Evolutionary conservation across 1,139 yeast genomes (phyloP).

Genomic region (Arxiozyma heterogenica): DNA sequence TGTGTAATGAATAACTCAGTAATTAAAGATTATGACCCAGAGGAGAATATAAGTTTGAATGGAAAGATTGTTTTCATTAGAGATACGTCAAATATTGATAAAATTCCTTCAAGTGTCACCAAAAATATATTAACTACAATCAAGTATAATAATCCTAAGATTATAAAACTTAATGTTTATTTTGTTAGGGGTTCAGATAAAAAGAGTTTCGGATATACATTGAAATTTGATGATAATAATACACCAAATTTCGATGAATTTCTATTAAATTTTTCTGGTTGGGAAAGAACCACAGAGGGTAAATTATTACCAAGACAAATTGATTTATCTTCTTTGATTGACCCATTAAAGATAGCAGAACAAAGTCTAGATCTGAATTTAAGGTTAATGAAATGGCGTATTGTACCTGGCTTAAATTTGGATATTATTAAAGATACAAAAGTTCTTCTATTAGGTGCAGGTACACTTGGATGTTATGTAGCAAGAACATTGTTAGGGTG

Average conservation of each 20-base stretch:
- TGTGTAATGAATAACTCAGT: constrained; percentile 17
- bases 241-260: not conserved
- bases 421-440: constrained; percentile 51
- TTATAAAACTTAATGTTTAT: constrained; percentile 35
- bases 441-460: constrained; percentile 84
- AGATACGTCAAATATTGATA: constrained; percentile 47
- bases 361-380: constrained; percentile 89
- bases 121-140: constrained; percentile 59
- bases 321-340: constrained; percentile 68
- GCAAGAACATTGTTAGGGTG: constrained; percentile 81
- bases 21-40: constrained; percentile 14
- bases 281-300: constrained; percentile 77
- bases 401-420: constrained; percentile 72
- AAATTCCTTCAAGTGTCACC: constrained; percentile 51
- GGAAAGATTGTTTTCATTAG: constrained; percentile 49
- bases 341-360: constrained; percentile 73
- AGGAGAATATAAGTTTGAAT: constrained; percentile 37
- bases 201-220: constrained; percentile 21
- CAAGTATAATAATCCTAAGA: constrained; percentile 33
- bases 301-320: constrained; percentile 75
- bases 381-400: constrained; percentile 93
- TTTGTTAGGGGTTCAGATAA: constrained; percentile 28
- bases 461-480: constrained; percentile 90
- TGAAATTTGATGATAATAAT: constrained; percentile 8
- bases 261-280: constrained; percentile 52